Percentiles rank a stretch among this genome's conserved stretches.
phyloP scores from a whole-genome alignment of 106 monocot species.

The Dioscorea alata region DNA sequence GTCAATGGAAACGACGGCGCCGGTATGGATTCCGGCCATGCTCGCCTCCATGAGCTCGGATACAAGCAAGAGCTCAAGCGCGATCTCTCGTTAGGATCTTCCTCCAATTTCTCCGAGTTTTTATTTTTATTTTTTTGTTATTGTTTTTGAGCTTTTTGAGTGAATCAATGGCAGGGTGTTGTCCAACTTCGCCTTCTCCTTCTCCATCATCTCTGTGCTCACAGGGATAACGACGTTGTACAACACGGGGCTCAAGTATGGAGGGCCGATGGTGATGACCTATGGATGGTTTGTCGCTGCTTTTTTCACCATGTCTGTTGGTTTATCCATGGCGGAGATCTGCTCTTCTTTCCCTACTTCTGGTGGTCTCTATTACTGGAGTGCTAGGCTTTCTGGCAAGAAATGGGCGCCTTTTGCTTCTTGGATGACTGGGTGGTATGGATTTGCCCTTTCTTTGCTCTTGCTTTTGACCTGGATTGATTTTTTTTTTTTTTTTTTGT shows the following conservation, averaged over 20 bases:
- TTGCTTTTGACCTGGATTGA: too few species aligned
- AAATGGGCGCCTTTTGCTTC: constrained; percentile 60
- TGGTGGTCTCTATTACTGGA: constrained; percentile 69
- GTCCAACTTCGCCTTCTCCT: constrained; percentile 65
- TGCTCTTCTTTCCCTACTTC: constrained; percentile 71
- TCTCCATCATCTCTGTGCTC: constrained; percentile 58
- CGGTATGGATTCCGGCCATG: constrained; percentile 15
- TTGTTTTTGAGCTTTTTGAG: neutral
- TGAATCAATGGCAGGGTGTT: constrained; percentile 18
- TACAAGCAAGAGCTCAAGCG: constrained; percentile 71
- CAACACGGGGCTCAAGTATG: constrained; percentile 53
- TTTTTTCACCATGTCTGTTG: constrained; percentile 31
- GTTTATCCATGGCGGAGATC: constrained; percentile 67
- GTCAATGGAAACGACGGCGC: neutral
- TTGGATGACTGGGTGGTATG: constrained; percentile 64
- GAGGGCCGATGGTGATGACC: constrained; percentile 37
- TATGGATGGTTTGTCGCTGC: constrained; percentile 41
- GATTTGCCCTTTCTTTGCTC: too few species aligned
- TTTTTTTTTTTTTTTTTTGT: neutral
- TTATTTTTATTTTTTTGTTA: constrained; percentile 22
- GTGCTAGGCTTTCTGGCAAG: constrained; percentile 44
- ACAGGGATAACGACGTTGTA: constrained; percentile 47
- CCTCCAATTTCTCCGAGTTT: constrained; percentile 56
- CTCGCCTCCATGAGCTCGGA: constrained; percentile 41
- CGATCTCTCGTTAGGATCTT: constrained; percentile 44